phyloP scores from a whole-genome alignment of 805 yeast species.

The Suhomyces prunicola region DNA sequence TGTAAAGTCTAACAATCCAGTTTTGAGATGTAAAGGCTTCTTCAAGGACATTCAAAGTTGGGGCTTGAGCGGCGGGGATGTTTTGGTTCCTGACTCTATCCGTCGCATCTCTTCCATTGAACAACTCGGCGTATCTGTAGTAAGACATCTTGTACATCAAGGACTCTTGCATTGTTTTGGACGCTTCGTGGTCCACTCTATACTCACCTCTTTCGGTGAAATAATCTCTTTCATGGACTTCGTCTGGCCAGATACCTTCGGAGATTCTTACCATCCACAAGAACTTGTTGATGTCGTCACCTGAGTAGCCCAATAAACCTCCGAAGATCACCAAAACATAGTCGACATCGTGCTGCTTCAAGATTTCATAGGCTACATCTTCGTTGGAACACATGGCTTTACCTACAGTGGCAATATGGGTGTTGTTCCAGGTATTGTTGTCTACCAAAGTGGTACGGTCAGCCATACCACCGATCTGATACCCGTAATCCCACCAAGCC shows the following conservation, averaged over 20 bases:
- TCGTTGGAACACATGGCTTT: constrained; percentile 93
- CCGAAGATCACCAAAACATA: constrained; percentile 92
- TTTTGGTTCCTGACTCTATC: constrained; percentile 90
- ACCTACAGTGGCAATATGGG: constrained; percentile 98
- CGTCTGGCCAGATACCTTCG: constrained; percentile 99
- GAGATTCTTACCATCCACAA: constrained; percentile 98
- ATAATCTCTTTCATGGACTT: constrained; percentile 77
- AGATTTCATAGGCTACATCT: constrained; percentile 81
- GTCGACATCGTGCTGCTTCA: constrained; percentile 90
- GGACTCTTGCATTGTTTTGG: constrained; percentile 82
- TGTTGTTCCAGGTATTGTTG: constrained; percentile 98
- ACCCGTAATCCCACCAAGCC: constrained; percentile 99
- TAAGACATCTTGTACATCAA: constrained; percentile 93
- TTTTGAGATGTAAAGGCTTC: constrained; percentile 95
- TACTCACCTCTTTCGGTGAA: constrained; percentile 87
- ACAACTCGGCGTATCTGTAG: constrained; percentile 77
- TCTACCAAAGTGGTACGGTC: constrained; percentile 98
- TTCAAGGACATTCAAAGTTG: constrained; percentile 70
- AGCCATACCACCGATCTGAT: constrained; percentile 99
- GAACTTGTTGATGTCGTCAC: constrained; percentile 95
- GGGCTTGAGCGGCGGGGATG: constrained; percentile 49
- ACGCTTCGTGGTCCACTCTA: constrained; percentile 76
- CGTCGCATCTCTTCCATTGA: constrained; percentile 54
- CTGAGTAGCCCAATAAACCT: constrained; percentile 87
- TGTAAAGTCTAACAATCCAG: constrained; percentile 94